Conservation (phyloP, 257 asterid genomes). For the Gardenia jasminoides region DNA sequence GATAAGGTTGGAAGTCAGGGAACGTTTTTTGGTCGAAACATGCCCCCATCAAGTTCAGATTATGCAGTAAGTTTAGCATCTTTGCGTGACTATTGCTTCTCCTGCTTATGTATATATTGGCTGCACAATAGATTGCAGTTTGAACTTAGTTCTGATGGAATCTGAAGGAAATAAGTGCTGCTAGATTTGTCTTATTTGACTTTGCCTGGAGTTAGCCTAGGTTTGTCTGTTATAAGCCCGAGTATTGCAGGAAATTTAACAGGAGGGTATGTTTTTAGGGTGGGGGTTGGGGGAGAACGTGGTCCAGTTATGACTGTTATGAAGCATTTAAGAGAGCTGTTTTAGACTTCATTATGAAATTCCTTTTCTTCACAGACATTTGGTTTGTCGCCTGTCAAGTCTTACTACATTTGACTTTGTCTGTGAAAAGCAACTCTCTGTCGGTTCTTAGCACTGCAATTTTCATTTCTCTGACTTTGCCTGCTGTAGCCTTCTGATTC, state of each 20-base stretch:
- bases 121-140: not conserved
- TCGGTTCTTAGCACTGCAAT: too few species aligned
- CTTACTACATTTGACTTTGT: too few species aligned
- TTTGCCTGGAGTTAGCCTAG: not conserved
- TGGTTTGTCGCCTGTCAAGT: too few species aligned
- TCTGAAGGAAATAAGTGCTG: too few species aligned
- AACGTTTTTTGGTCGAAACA: conserved; percentile 30
- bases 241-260: not conserved
- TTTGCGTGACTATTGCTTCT: not conserved
- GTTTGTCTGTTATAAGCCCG: not conserved
- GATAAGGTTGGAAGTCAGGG: conserved; percentile 32
- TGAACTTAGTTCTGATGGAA: not conserved
- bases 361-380: too few species aligned
- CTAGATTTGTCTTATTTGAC: not conserved
- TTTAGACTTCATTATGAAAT: not conserved
- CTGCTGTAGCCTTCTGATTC: too few species aligned
- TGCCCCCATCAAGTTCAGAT: conserved; percentile 27
- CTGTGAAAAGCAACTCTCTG: too few species aligned
- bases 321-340: not conserved
- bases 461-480: too few species aligned
- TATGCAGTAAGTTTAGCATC: conserved; percentile 19
- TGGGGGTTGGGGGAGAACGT: too few species aligned
- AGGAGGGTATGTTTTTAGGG: not conserved
- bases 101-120: not conserved
- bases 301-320: not conserved